Base-by-base conservation (phyloP, 2,329 filamentous ascomycete species). In the Cladosporium sp. region DNA sequence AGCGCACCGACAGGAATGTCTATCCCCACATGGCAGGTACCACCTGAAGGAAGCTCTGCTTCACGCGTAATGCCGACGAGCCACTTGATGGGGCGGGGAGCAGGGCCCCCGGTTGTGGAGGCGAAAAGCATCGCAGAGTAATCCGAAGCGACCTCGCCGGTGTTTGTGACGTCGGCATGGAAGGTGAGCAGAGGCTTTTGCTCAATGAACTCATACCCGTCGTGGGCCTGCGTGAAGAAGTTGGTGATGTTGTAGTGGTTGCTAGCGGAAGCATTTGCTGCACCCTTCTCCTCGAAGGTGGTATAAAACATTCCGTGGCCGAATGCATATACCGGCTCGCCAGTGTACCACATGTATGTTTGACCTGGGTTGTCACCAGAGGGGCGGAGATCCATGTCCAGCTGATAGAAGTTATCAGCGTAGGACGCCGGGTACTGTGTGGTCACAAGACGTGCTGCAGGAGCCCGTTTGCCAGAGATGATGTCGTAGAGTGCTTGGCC, bases 271-370 rank as follows among this genome's bases (percentile, higher is more conserved):
- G 40, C 32, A 33, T 50, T 50, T 10, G n/a, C n/a, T 11, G 32
- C 48, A 14, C 63, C 7, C 54, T 55, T 13, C 32, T 43, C 48
- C 28, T 60, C 57, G 59, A 74, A 75, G 3, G 62, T 70, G 0
- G 73, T 73, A 54, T 75, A 75, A 62, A 73, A 72, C 4, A 74
- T 54, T 2, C 72, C 73, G 44, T 72, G 68, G 3, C 73, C 73
- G 48, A 74, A 75, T 9, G 68, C 67, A 14, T 69, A 68, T 4
- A 74, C 71, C 0, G 72, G 62, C 9, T 61, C 60, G 3, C 67
- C 68, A 5, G 46, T 56, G 55, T 73, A 74, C 72, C 72, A 75
- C 54, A 70, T 70, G 52, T 75, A 75, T 0, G 73, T 75, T 19
- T 72, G 67, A 0, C 73, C 73, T 0, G 72, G 72, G 8, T 55